Conservation (phyloP, 495 filamentous ascomycete species). For the Rhizodiscina lignyota region DNA sequence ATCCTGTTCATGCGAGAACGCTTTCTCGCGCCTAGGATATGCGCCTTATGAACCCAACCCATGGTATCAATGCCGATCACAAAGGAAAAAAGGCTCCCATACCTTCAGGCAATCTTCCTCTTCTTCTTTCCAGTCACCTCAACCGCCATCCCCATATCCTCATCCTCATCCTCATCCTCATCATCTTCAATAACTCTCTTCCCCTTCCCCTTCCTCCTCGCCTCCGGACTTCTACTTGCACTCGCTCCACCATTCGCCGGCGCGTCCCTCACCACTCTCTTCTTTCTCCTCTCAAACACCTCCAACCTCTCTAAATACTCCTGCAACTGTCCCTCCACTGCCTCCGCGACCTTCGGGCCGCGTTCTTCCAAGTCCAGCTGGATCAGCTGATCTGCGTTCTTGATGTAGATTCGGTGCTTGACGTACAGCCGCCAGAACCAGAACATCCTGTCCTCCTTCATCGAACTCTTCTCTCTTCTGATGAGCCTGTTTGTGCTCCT, state of each 20-base stretch:
- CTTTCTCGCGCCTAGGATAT: too few species aligned
- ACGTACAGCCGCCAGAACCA: conserved; percentile 69
- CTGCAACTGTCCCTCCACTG: conserved; percentile 57
- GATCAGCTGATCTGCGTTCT: conserved; percentile 57
- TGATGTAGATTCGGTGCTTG: conserved; percentile 67
- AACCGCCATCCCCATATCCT: too few species aligned
- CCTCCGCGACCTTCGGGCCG: conserved; percentile 61
- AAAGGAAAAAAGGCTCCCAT: too few species aligned
- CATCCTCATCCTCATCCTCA: too few species aligned
- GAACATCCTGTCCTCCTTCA: conserved; percentile 46
- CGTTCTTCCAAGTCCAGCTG: conserved; percentile 66
- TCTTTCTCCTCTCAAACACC: conserved; percentile 19
- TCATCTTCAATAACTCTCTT: too few species aligned
- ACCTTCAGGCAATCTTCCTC: too few species aligned
- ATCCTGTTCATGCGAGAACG: too few species aligned
- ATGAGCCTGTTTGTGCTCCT: conserved; percentile 40
- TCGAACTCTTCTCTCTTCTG: conserved; percentile 32
- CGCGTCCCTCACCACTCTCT: background rate
- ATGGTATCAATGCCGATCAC: too few species aligned
- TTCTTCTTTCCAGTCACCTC: too few species aligned
- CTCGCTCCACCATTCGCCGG: background rate
- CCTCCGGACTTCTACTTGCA: too few species aligned
- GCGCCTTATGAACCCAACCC: too few species aligned
- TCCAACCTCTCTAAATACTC: conserved; percentile 60
- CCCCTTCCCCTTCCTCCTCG: too few species aligned